phyloP scores from a whole-genome alignment of 257 asterid species.

The Anisodus acutangulus region DNA sequence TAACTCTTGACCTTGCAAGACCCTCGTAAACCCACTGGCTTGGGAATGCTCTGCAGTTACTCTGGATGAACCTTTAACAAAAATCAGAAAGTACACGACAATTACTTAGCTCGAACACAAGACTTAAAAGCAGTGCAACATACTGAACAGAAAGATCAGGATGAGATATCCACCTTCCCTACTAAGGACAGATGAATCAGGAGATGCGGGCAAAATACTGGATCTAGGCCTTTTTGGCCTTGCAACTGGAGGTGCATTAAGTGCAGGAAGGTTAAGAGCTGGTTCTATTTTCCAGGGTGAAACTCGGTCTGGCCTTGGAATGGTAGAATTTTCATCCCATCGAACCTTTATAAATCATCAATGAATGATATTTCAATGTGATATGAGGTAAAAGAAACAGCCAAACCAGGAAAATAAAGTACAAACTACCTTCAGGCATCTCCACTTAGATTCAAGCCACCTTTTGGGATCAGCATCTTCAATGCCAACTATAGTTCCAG shows the following conservation, averaged over 20 bases:
- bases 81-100: constrained; percentile 23
- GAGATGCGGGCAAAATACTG: constrained; percentile 65
- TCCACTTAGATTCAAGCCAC: constrained; percentile 96
- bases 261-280: constrained; percentile 81
- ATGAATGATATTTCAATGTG: constrained; percentile 26
- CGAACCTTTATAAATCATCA: constrained; percentile 60
- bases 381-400: constrained; percentile 1
- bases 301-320: constrained; percentile 90
- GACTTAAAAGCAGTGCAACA: background rate
- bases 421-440: constrained; percentile 77
- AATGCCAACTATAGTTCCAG: constrained; percentile 88
- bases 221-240: constrained; percentile 84
- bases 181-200: constrained; percentile 80
- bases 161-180: constrained; percentile 67
- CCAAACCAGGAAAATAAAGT: constrained; percentile 6
- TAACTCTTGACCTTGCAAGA: constrained; percentile 94
- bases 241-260: constrained; percentile 78
- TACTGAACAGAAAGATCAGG: background rate
- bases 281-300: constrained; percentile 98
- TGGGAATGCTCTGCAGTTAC: constrained; percentile 73
- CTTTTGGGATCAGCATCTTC: constrained; percentile 75
- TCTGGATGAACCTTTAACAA: constrained; percentile 65
- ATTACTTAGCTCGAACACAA: constrained; percentile 3
- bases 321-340: constrained; percentile 91
- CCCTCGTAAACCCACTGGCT: constrained; percentile 70